Evolutionary conservation across 2,329 filamentous ascomycete genomes (phyloP).

Genomic region (Cryphonectria carpinicola): DNA sequence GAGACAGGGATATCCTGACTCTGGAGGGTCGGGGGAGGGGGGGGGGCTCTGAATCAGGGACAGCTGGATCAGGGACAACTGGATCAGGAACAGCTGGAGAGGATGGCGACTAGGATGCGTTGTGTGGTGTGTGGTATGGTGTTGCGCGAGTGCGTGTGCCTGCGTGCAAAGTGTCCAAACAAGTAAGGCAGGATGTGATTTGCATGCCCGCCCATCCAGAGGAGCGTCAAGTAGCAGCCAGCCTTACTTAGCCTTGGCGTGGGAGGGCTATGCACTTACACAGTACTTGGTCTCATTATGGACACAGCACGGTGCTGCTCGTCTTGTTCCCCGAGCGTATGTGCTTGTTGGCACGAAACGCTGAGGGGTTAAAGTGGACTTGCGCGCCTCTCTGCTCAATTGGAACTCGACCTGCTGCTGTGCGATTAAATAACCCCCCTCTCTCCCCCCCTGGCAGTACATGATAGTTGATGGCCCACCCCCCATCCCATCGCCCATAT

Average conservation of each 20-base stretch:
- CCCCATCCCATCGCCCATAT: background rate
- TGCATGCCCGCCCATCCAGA: background rate
- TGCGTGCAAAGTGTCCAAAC: background rate
- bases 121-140: slow-evolving; percentile 2
- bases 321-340: background rate
- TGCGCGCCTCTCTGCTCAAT: background rate
- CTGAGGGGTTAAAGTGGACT: background rate
- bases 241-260: background rate
- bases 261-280: background rate
- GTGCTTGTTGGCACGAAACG: slow-evolving; percentile 7
- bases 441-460: background rate
- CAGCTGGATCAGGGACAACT: background rate
- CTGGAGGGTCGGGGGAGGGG: background rate
- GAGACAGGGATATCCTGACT: background rate
- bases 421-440: background rate
- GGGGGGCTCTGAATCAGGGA: background rate
- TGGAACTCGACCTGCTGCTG: background rate
- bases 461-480: background rate
- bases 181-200: background rate
- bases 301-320: background rate
- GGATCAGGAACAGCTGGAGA: slow-evolving; percentile 3
- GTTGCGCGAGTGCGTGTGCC: background rate
- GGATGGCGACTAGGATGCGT: background rate
- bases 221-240: background rate
- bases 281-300: background rate